These are phyloP conservation scores for Lactifluus rugatus DNA, from an alignment of 768 basidiomycete genomes.

Conservation along the genomic window DNA sequence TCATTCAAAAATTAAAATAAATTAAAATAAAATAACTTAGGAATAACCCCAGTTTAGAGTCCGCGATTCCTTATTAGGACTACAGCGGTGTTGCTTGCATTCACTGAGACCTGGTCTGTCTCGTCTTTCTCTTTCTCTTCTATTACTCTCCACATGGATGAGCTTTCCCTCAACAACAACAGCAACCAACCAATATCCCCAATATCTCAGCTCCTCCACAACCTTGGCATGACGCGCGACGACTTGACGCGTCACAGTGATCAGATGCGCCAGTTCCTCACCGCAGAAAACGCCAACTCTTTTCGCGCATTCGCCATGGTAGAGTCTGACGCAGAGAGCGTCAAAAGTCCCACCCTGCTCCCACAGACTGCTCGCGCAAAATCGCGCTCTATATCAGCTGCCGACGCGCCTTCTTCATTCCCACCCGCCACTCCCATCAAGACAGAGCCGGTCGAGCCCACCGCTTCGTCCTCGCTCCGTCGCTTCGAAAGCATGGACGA, in stretches of 20 bases:
- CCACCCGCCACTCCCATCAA: slow-evolving; percentile 51
- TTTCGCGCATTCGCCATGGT: slow-evolving; percentile 35
- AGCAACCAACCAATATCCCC: slow-evolving; percentile 37
- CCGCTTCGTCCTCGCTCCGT: slow-evolving; percentile 35
- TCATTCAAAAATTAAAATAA: no score
- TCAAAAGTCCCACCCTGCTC: slow-evolving; percentile 4
- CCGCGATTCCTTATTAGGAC: slow-evolving; percentile 8
- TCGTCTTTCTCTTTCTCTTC: not conserved
- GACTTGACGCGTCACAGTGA: slow-evolving; percentile 62
- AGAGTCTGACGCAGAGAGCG: slow-evolving; percentile 29
- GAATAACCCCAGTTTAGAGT: slow-evolving; percentile 6
- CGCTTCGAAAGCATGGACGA: slow-evolving; percentile 68
- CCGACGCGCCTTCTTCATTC: slow-evolving; percentile 28
- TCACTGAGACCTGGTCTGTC: no score
- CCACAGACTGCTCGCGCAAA: slow-evolving; percentile 22
- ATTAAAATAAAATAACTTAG: no score
- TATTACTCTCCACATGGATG: slow-evolving; percentile 6
- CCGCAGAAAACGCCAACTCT: slow-evolving; percentile 39
- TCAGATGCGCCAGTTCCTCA: slow-evolving; percentile 75
- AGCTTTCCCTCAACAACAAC: not conserved
- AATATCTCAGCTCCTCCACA: slow-evolving; percentile 60
- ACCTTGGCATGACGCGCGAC: slow-evolving; percentile 67
- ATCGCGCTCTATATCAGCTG: slow-evolving; percentile 36
- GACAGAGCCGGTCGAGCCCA: slow-evolving; percentile 44
- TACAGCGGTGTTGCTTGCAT: not conserved